Evolutionary conservation across 345 rosid genomes (phyloP).

Genomic region (Citrus mangshanensis): DNA sequence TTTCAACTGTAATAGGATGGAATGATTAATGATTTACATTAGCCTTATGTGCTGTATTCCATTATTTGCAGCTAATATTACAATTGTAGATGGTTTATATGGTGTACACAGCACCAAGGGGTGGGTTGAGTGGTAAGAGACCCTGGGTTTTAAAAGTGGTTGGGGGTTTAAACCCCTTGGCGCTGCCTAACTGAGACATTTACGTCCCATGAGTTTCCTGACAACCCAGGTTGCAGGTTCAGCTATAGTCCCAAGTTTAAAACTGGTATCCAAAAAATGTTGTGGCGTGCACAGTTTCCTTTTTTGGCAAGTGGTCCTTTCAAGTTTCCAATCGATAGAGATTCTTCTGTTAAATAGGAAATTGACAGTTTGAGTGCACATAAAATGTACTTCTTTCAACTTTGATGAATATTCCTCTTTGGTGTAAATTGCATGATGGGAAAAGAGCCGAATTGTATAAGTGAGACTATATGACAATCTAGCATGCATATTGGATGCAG

Average conservation of each 20-base stretch:
- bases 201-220: not conserved
- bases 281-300: not conserved
- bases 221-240: not conserved
- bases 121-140: not conserved
- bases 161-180: not conserved
- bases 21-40: not conserved
- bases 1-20: not conserved
- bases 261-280: not conserved
- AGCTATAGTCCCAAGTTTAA: not conserved
- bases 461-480: not conserved
- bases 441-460: not conserved
- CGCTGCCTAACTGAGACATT: not conserved
- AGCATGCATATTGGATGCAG: not conserved
- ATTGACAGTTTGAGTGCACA: not conserved
- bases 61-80: not conserved
- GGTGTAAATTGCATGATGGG: not conserved
- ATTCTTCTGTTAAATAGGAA: not conserved
- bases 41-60: not conserved
- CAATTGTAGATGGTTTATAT: not conserved
- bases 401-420: not conserved
- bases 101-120: not conserved
- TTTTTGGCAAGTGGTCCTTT: not conserved
- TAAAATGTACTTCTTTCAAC: not conserved
- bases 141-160: not conserved
- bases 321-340: not conserved